These are phyloP conservation scores for Saccharomycopsis vini DNA, from an alignment of 805 yeast species.

Conservation along the genomic window DNA sequence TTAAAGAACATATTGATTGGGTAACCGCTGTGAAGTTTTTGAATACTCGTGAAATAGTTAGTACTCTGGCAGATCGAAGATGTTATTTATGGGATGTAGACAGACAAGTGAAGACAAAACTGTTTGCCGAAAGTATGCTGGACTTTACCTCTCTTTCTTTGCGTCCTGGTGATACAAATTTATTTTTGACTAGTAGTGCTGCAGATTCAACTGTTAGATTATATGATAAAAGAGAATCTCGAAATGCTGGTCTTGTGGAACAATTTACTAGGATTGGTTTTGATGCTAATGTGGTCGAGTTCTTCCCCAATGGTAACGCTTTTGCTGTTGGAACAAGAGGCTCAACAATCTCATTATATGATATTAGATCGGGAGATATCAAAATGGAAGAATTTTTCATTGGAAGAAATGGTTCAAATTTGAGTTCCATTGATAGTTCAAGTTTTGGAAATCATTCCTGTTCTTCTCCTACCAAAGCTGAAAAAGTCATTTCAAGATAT, in stretches of 20 bases:
- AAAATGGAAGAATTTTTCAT: constrained; percentile 14
- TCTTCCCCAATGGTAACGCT: constrained; percentile 63
- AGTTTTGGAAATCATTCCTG: too few relatives aligned
- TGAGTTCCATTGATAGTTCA: background rate
- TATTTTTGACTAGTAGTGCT: constrained; percentile 50
- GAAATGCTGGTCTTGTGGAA: constrained; percentile 32
- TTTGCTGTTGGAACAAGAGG: constrained; percentile 76
- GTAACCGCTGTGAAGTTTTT: constrained; percentile 66
- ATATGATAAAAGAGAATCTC: constrained; percentile 53
- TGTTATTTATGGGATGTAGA: constrained; percentile 72
- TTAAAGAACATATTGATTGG: constrained; percentile 79
- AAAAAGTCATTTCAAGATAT: constrained; percentile 5
- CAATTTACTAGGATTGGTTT: constrained; percentile 45
- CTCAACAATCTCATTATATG: constrained; percentile 61
- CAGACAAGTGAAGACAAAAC: constrained; percentile 43
- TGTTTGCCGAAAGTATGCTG: constrained; percentile 59
- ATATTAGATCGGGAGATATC: constrained; percentile 68
- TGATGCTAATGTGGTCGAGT: constrained; percentile 56
- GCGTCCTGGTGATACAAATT: constrained; percentile 22
- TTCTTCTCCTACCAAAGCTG: background rate
- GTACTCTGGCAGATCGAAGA: constrained; percentile 54
- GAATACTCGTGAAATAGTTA: constrained; percentile 46
- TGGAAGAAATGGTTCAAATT: constrained; percentile 1
- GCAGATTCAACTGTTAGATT: constrained; percentile 35
- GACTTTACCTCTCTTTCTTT: constrained; percentile 48